Base-by-base conservation (phyloP, 75 land plant genomes). In the Cunninghamia lanceolata region DNA sequence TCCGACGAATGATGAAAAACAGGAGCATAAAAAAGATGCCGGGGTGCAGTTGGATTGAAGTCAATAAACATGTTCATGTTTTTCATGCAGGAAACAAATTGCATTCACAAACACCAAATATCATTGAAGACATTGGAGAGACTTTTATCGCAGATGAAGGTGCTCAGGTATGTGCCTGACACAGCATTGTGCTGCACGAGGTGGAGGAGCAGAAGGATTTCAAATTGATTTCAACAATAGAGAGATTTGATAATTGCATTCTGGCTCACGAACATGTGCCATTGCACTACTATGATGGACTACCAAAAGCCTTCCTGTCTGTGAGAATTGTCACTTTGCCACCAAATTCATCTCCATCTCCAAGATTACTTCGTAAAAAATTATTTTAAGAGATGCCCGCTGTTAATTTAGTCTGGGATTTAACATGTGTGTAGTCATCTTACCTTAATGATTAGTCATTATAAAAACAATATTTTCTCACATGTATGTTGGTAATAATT, bases 11-110 rank as follows among this genome's bases (percentile, higher is more conserved):
- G 75, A 73, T 73, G 75, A 73, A 73, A 73, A 34, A 34, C 36
- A 73, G 36, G 75, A 14, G 75, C 15, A 73, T 73, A 3, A 9
- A 73, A 73, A 73, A 73, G 75, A 73, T 73, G 75, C 75, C 75
- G 15, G 75, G 75, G 13, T 32, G 15, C 75, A 73, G 75, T 73
- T 73, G 75, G 75, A 73, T 73, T 73, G 75, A 73, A 73, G 16
- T 73, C 36, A 32, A 73, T 30, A 30, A 73, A 34, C 75, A 73
- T 36, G 36, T 73, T 10, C 36, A 32, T 73, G 36, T 73, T 73
- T 73, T 73, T 73, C 34, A 34, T 34, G 38, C 36, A 73, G 75
- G 75, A 32, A 34, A 73, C 36, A 34, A 73, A 73, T 73, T 14
- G 4, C 75, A 30, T 34, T 13, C 75, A 73, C 36, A 63, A 73